These are phyloP conservation scores for Vigna radiata DNA, from an alignment of 306 rosid genomes.

Conservation along the genomic window DNA sequence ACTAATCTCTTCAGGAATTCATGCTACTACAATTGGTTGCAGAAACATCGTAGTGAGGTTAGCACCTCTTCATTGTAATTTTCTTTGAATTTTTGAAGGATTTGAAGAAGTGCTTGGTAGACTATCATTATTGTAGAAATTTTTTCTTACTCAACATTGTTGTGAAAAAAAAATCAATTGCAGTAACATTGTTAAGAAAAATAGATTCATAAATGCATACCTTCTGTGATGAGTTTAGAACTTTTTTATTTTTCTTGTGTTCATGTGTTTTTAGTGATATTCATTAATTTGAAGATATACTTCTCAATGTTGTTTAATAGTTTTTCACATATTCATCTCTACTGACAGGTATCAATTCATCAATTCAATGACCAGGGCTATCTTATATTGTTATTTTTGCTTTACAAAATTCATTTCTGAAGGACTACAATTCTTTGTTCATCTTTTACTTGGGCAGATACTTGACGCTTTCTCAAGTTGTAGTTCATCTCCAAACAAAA, in stretches of 20 bases:
- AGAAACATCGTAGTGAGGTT: conserved; percentile 80
- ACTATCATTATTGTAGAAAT: conserved; percentile 19
- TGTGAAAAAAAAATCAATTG: neutral
- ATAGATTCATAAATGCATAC: neutral
- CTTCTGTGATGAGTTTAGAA: conserved; percentile 29
- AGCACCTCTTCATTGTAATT: conserved; percentile 41
- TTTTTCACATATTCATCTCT: conserved; percentile 13
- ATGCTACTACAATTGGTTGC: conserved; percentile 71
- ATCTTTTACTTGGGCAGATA: conserved; percentile 59
- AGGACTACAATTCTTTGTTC: neutral
- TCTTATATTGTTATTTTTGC: conserved; percentile 7
- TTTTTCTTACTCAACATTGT: neutral
- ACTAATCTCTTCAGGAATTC: conserved; percentile 84
- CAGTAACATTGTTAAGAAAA: too few species aligned
- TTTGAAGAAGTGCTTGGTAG: conserved; percentile 25
- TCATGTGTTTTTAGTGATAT: conserved; percentile 19
- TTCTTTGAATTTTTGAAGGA: conserved; percentile 20
- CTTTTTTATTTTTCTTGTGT: conserved; percentile 16
- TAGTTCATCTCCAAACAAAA: conserved; percentile 81
- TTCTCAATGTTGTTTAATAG: conserved; percentile 1
- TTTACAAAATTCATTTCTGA: conserved; percentile 9
- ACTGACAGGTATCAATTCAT: conserved; percentile 14
- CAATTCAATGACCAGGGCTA: neutral
- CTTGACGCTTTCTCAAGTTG: conserved; percentile 87
- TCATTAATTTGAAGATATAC: conserved; percentile 9